Evolutionary conservation across 257 asterid genomes (phyloP), one percentile per base, ranked within the genome.

Genomic region (Echium plantagineum): DNA sequence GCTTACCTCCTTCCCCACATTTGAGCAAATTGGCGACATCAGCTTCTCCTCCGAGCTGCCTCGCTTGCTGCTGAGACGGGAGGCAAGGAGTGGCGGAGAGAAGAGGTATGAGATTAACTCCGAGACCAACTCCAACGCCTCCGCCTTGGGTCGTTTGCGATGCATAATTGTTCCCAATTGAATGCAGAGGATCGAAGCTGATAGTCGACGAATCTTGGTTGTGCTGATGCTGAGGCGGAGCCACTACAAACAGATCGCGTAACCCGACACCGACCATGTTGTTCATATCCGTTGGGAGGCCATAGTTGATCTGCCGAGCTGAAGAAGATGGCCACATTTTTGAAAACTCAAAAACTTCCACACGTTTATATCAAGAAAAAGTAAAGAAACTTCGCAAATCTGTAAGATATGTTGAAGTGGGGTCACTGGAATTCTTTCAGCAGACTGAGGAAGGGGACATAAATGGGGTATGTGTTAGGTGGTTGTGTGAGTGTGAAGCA

Each of bases 281-380:
- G 3, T 70, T 66, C 72, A 74, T 74, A 13, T 87, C 95, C 21
- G 88, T 80, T 0, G 80, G 73, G 0, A 84, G 59, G 21, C 87
- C 95, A 54, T 83, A 75, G 77, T 79, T 84, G 66, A 81, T 70
- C 72, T 86, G 94, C 55, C 95, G 65, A 9, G 72, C 16, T 5
- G 83, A 16, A 28, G 81, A 52, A 19, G 85, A 65, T 20, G 86
- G 60, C 95, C 94, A 87, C 79, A 82, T 63, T 32, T 79, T 89
- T 2, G 7, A 28, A 6, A 28, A 28, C 7, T 28, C 5, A 4
- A 3, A 28, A 2, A 3, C 5, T 28, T 3, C 7, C 7, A 0
- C 32, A 28, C 32, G 32, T 28, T 6, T 28, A 28, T 28, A 52
- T 71, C 18, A 31, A 18, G 24, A 58, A 18, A 59, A 21, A 68